These are phyloP conservation scores for Epichloe hybrida DNA, from an alignment of 2,329 filamentous ascomycete species.

Conservation along the genomic window DNA sequence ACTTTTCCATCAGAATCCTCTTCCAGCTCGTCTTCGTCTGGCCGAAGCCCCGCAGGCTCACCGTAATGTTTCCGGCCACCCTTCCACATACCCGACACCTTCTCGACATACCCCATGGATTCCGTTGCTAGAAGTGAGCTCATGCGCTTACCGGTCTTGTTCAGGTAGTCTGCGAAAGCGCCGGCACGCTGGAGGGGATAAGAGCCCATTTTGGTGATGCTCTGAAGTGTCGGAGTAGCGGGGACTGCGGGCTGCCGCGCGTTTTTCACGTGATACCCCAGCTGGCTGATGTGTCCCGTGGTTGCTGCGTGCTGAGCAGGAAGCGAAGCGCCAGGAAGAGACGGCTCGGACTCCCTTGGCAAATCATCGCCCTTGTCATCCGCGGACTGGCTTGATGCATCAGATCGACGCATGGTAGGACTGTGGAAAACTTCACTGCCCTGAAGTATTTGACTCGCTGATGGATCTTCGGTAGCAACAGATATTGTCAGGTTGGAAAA, in stretches of 20 bases:
- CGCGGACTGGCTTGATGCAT: slow-evolving; percentile 22
- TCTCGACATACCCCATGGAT: slow-evolving; percentile 92
- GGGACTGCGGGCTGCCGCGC: slow-evolving; percentile 10
- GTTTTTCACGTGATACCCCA: slow-evolving; percentile 13
- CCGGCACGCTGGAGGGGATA: slow-evolving; percentile 77
- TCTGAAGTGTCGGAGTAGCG: slow-evolving; percentile 33
- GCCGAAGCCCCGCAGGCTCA: slow-evolving; percentile 37
- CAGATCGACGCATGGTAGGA: slow-evolving; percentile 50
- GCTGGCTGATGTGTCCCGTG: slow-evolving; percentile 23
- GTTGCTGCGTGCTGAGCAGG: slow-evolving; percentile 21
- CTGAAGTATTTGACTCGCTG: slow-evolving; percentile 79
- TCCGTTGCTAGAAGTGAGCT: slow-evolving; percentile 72
- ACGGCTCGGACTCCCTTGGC: slow-evolving; percentile 4
- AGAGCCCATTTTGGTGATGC: slow-evolving; percentile 46
- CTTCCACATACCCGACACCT: slow-evolving; percentile 94
- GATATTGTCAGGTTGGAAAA: slow-evolving; percentile 57
- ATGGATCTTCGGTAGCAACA: slow-evolving; percentile 58
- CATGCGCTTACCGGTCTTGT: slow-evolving; percentile 66
- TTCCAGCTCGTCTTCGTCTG: slow-evolving; percentile 41
- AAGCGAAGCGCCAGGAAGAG: slow-evolving; percentile 4
- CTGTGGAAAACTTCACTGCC: slow-evolving; percentile 81
- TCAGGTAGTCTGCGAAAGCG: slow-evolving; percentile 67
- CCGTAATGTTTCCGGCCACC: slow-evolving; percentile 84
- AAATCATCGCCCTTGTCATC: slow-evolving; percentile 9
- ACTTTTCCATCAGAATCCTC: slow-evolving; percentile 51